phyloP scores from a whole-genome alignment of 768 basidiomycete genomes.

The Trametes maxima region DNA sequence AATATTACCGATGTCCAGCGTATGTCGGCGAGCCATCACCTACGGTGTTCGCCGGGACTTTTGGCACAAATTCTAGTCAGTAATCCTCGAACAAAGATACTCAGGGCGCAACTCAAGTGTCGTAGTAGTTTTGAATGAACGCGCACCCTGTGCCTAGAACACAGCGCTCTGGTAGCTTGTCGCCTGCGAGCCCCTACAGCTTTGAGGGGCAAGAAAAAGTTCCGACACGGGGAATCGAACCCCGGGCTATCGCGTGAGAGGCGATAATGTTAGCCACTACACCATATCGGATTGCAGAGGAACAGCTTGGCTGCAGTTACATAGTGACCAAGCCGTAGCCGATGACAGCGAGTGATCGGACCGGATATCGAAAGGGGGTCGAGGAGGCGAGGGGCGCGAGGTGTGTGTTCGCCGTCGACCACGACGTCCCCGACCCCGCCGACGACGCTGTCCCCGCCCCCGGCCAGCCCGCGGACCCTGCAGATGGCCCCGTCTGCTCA shows the following conservation, averaged over 20 bases:
- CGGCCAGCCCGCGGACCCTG: background rate
- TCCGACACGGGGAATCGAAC: slow-evolving; percentile 27
- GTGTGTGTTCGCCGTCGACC: slow-evolving; percentile 9
- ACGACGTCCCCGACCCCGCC: slow-evolving; percentile 12
- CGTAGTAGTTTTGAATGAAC: too few relatives aligned
- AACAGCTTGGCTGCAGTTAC: background rate
- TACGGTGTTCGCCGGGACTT: too few relatives aligned
- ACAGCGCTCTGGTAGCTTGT: too few relatives aligned
- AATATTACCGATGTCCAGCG: too few relatives aligned
- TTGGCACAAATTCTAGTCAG: too few relatives aligned
- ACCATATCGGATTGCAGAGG: slow-evolving; percentile 18
- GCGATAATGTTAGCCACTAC: slow-evolving; percentile 27
- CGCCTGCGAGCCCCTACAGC: too few relatives aligned
- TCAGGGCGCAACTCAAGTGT: too few relatives aligned
- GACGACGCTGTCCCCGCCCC: background rate
- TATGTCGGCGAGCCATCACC: too few relatives aligned
- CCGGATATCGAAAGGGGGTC: background rate
- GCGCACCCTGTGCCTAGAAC: background rate
- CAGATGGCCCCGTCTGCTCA: slow-evolving; percentile 14
- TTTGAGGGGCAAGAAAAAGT: slow-evolving; percentile 2
- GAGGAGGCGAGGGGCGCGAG: background rate
- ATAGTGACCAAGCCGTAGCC: too few relatives aligned
- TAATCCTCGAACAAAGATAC: too few relatives aligned
- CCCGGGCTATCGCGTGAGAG: slow-evolving; percentile 27
- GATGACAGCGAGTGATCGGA: slow-evolving; percentile 1